Evolutionary conservation across 345 rosid species (phyloP).

Genomic region (Salix viminalis): DNA sequence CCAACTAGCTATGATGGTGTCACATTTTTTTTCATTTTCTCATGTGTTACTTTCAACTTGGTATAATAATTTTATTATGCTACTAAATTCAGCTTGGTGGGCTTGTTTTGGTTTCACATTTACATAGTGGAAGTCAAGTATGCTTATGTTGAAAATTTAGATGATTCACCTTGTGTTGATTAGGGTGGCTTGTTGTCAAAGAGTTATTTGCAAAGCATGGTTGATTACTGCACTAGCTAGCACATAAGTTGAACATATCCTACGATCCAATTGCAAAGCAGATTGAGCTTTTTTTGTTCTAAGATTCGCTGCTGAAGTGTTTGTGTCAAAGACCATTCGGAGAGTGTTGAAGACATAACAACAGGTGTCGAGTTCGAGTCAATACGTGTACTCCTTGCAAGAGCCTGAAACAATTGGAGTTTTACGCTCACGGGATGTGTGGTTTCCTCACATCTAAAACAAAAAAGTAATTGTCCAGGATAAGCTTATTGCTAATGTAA

Average conservation of each 20-base stretch:
- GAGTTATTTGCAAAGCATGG: neutral
- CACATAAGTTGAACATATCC: neutral
- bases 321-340: neutral
- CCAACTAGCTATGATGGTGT: constrained; percentile 21
- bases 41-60: neutral
- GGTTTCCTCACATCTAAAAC: too few relatives aligned
- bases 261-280: neutral
- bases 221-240: neutral
- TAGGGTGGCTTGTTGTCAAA: too few relatives aligned
- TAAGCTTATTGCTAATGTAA: neutral
- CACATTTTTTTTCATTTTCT: neutral
- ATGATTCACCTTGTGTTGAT: too few relatives aligned
- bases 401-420: too few relatives aligned
- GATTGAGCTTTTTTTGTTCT: neutral
- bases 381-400: too few relatives aligned
- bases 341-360: neutral
- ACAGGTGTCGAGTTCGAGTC: too few relatives aligned
- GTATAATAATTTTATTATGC: neutral
- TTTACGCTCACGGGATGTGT: too few relatives aligned
- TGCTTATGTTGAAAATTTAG: neutral
- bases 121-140: neutral
- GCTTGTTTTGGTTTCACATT: neutral
- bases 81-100: too few relatives aligned
- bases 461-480: neutral
- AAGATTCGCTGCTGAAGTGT: neutral